Base-by-base conservation (phyloP, 2,329 filamentous ascomycete species). In the Biscogniauxia mediterranea region DNA sequence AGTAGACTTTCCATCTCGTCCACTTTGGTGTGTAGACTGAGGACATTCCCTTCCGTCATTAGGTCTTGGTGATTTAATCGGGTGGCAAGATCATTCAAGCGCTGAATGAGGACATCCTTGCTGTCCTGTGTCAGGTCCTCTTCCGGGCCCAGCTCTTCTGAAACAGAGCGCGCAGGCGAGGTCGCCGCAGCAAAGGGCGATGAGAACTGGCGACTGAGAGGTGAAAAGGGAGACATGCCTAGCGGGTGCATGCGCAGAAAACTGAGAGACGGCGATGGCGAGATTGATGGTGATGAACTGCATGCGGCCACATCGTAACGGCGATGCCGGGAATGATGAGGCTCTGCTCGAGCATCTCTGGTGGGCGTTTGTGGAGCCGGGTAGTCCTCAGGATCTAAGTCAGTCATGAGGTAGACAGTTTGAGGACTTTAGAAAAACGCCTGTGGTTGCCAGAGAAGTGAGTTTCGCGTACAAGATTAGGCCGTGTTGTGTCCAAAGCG, bases 51-150 rank as follows among this genome's bases (percentile, higher is more conserved):
- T 20, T 68, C 69, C 15, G 71, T 57, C 51, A 74, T 52, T 56
- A 68, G 54, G 17, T 68, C 63, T 28, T 69, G 64, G 19, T 61
- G 63, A 32, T 55, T 66, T 8, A 74, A 55, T 50, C 64, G 64
- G 42, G 66, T 63, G 13, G 70, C 66, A 42, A 72, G 64, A 21
- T 70, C 67, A 56, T 70, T 70, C 7, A 81, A 68, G 52, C 76
- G 74, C 56, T 76, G 72, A n/a, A 83, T 77, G 57, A 85, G 77
- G 23, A 79, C 77, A 63, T 83, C 77, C 59, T 76, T 77, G 69
- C 74, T 75, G 61, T 76, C 76, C 52, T 73, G 72, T 19, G 72
- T 66, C 53, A 73, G 59, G 28, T 70, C 66, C 42, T 72, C 71
- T 19, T 66, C 23, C 5, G 23, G 55, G 28, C 68, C 63, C 26